phyloP scores from a whole-genome alignment of 768 basidiomycete genomes.

The Boletus barrowsii region DNA sequence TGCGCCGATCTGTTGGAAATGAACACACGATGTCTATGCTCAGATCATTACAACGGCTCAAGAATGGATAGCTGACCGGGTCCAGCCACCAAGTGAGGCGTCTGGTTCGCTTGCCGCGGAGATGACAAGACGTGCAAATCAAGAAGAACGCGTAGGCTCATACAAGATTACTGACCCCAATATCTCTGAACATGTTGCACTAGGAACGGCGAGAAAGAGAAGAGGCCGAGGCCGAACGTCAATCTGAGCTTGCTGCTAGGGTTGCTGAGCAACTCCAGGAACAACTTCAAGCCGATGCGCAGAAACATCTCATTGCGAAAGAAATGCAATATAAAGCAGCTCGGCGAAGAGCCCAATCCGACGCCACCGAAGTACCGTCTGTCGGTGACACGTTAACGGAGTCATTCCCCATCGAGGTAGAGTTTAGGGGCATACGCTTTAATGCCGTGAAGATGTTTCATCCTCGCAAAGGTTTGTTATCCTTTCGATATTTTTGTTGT shows the following conservation, averaged over 20 bases:
- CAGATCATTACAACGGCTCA: constrained; percentile 67
- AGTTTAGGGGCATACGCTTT: constrained; percentile 58
- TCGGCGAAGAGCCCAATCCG: constrained; percentile 65
- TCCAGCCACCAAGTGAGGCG: constrained; percentile 55
- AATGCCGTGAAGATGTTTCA: constrained; percentile 69
- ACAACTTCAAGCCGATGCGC: constrained; percentile 63
- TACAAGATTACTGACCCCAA: neutral
- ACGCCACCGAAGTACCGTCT: constrained; percentile 62
- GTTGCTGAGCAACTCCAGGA: constrained; percentile 60
- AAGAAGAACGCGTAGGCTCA: constrained; percentile 58
- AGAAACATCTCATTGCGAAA: constrained; percentile 47
- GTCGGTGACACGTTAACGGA: constrained; percentile 53
- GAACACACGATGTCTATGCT: neutral
- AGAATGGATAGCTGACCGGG: constrained; percentile 64
- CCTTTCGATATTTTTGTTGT: neutral
- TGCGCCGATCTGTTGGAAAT: neutral
- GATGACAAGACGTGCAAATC: constrained; percentile 71
- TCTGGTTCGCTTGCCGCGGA: constrained; percentile 72
- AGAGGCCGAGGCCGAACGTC: constrained; percentile 51
- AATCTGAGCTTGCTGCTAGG: constrained; percentile 48
- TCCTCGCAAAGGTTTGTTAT: constrained; percentile 55
- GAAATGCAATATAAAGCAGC: constrained; percentile 48
- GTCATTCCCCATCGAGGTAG: constrained; percentile 55
- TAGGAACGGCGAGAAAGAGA: constrained; percentile 55
- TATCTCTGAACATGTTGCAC: neutral